Percentiles rank a stretch among this genome's conserved stretches.
phyloP scores from a whole-genome alignment of 306 rosid species.

The Gynostemma pentaphyllum region DNA sequence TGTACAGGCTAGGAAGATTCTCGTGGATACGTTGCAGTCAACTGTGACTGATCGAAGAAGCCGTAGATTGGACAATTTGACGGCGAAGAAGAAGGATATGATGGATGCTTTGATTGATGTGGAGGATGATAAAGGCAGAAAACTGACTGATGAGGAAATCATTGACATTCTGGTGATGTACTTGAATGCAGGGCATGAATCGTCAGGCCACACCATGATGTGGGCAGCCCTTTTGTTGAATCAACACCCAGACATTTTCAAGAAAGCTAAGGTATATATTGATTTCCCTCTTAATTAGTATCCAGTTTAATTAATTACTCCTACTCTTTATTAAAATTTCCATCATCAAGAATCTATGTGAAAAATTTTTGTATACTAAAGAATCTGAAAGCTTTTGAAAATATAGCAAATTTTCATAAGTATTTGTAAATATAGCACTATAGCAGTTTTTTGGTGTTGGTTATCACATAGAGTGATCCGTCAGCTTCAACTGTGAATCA shows the following conservation, averaged over 20 bases:
- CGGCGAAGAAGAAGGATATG: slow-evolving; percentile 29
- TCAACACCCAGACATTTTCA: slow-evolving; percentile 30
- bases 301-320: not conserved
- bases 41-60: slow-evolving; percentile 30
- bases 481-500: too few species aligned
- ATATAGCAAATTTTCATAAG: too few species aligned
- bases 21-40: slow-evolving; percentile 33
- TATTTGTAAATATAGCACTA: too few species aligned
- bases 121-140: slow-evolving; percentile 47
- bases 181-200: slow-evolving; percentile 81
- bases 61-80: slow-evolving; percentile 5
- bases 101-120: slow-evolving; percentile 50
- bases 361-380: not conserved
- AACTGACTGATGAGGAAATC: slow-evolving; percentile 52
- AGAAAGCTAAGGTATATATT: slow-evolving; percentile 40
- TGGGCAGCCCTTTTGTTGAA: slow-evolving; percentile 54
- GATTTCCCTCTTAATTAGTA: not conserved
- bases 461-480: too few species aligned
- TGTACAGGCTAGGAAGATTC: slow-evolving; percentile 49
- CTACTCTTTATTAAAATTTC: too few species aligned
- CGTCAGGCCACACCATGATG: slow-evolving; percentile 61
- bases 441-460: too few species aligned
- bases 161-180: slow-evolving; percentile 50
- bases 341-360: not conserved
- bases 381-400: too few species aligned